Evolutionary conservation across 2,329 filamentous ascomycete genomes (phyloP), one percentile per base, ranked within the genome.

Genomic region (Blastomyces parvus): DNA sequence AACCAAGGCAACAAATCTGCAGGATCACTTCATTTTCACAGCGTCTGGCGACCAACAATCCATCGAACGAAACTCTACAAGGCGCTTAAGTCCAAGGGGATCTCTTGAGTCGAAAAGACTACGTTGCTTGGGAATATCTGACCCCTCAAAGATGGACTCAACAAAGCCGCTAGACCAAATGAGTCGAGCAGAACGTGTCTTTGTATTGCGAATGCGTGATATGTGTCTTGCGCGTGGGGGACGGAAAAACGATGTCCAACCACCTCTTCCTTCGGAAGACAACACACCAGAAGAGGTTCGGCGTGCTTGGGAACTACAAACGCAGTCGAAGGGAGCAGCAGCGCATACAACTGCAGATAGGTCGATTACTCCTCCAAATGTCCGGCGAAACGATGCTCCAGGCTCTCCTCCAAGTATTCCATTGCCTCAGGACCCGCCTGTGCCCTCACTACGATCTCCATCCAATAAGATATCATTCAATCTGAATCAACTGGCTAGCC

Each of bases 171-270:
- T 66, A n/a, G 66, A 69, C 60, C 25, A 67, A 57, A 33, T 64
- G 46, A 68, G 60, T 36, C 67, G 70, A n/a, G 67, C 67, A 17
- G 69, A 70, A 44, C 67, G 67, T 8, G 70, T 72, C 14, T 70
- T 66, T 65, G 70, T 70, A 2, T 56, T 72, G 36, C 70, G 68
- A 36, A 67, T 70, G 65, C 70, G 68, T 59, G 72, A 74, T 61
- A 64, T 73, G 42, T 67, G 66, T n/a, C 64, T 64, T 33, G 69
- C 66, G 38, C 71, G 71, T 27, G 61, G 63, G n/a, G 59, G 66
- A n/a, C 48, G 65, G 14, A 67, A 66, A 30, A 62, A 56, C 3
- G 55, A 63, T 13, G 63, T 64, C 4, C 64, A 63, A 8, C 44
- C 25, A 33, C 38, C 48, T 27, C 33, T 58, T 40, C 25, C 25